A percentile compares a stretch with the other conserved stretches of the same genome.
These are phyloP conservation scores for Globisporangium mamillatum DNA, from an alignment of 352 stramenopile species.

Conservation along the genomic window DNA sequence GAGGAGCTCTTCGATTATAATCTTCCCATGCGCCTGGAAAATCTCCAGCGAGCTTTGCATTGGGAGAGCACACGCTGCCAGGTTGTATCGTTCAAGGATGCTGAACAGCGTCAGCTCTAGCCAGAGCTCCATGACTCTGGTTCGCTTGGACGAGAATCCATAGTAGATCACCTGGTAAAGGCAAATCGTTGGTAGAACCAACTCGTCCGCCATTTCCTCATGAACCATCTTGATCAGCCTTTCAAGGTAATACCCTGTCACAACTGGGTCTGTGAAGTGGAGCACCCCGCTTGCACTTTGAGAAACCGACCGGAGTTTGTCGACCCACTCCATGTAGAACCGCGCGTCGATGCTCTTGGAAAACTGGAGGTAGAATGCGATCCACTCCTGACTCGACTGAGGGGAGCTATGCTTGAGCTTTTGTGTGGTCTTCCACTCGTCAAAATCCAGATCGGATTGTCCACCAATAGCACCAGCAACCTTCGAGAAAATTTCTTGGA, in stretches of 20 bases:
- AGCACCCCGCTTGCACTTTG: conserved; percentile 6
- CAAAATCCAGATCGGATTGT: conserved; percentile 34
- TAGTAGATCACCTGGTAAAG: conserved; percentile 56
- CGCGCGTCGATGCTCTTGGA: conserved; percentile 33
- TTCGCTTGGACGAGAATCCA: conserved; percentile 29
- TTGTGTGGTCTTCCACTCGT: conserved; percentile 52
- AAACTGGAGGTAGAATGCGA: conserved; percentile 45
- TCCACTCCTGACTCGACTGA: conserved; percentile 33
- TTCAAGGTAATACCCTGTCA: conserved; percentile 49
- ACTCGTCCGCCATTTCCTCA: conserved; percentile 25
- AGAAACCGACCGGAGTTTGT: conserved; percentile 24
- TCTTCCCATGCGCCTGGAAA: conserved; percentile 35
- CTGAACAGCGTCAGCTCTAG: conserved; percentile 51
- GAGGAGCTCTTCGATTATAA: conserved; percentile 48
- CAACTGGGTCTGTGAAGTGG: conserved; percentile 46
- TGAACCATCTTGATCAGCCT: conserved; percentile 39
- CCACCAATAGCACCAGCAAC: conserved; percentile 6
- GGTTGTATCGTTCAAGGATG: conserved; percentile 44
- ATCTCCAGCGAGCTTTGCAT: conserved; percentile 56
- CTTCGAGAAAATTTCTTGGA: conserved; percentile 33
- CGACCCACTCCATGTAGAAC: conserved; percentile 53
- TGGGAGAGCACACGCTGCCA: conserved; percentile 34
- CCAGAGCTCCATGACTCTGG: conserved; percentile 43
- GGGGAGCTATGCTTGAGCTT: conserved; percentile 24
- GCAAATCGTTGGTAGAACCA: conserved; percentile 41